Evolutionary conservation across 1,284 basidiomycete species (phyloP), one percentile per base, ranked within the genome.

Genomic region (Trametes hirsuta): DNA sequence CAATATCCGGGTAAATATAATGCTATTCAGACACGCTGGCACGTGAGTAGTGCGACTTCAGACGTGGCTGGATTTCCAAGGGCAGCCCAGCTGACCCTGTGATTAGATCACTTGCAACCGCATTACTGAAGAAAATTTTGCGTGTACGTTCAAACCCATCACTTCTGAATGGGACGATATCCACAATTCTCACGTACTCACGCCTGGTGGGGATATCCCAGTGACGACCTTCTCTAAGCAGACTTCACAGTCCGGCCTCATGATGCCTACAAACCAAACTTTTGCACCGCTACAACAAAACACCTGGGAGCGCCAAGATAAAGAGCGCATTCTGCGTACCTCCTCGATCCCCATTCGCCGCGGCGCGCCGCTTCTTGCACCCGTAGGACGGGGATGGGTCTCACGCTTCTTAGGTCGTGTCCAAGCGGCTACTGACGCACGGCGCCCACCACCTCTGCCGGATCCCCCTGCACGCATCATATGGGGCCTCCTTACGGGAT

Each of bases 221-320:
- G 30, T 8, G 30, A 30, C 40, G 24, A 30, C 4, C 8, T 51
- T 10, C 1, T 51, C 37, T 47, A 56, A 2, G 48, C 48, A 36
- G 42, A 25, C 30, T 41, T 44, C 54, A 49, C 25, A 22, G 11
- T 41, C 2, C 21, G 25, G 30, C 34, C 47, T 18, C 40, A 10
- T 24, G 47, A 24, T 6, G 34, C 25, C 40, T 15, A 25, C 14
- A 9, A 12, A n/a, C 41, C 22, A 22, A 4, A 25, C 3, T 24
- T 30, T 30, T 30, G 30, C 30, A 30, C 15, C 22, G 14, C n/a
- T 9, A 9, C 14, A 44, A 37, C 30, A 25, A 25, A 24, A 34
- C 8, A 4, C 45, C n/a, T 52, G 49, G 49, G 56, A 47, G 30
- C 22, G 56, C 56, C 56, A 58, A 58, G 56, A 8, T 12, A 10